These are phyloP conservation scores for Candida nitratophila DNA, from an alignment of 805 yeast species.

Conservation along the genomic window DNA sequence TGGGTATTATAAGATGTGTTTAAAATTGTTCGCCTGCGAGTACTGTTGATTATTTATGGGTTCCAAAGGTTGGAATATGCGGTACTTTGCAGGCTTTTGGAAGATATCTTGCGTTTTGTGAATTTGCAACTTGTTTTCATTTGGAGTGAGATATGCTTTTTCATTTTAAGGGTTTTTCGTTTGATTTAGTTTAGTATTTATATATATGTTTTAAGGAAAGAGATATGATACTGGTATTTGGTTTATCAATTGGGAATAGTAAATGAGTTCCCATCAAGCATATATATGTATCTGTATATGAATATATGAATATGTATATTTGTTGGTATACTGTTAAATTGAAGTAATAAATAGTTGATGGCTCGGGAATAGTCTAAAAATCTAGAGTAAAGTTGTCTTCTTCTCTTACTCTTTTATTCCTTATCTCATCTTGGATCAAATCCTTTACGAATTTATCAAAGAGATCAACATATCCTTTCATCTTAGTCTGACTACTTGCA, in stretches of 20 bases:
- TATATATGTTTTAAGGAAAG: no score
- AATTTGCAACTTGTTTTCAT: background rate
- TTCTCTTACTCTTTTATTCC: conserved; percentile 28
- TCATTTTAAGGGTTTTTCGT: conserved; percentile 9
- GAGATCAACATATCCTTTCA: conserved; percentile 44
- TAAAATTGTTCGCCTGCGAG: conserved; percentile 30
- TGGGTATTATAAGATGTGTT: conserved; percentile 10
- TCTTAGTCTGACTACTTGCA: conserved; percentile 3
- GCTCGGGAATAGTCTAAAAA: conserved; percentile 7
- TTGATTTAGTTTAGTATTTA: conserved; percentile 3
- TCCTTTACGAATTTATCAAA: conserved; percentile 58
- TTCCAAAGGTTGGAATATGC: conserved; percentile 3
- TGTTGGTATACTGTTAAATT: conserved; percentile 2
- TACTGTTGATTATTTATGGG: conserved; percentile 9
- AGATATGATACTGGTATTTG: no score
- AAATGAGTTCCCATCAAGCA: no score
- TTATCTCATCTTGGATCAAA: conserved; percentile 48
- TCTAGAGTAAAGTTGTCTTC: conserved; percentile 19
- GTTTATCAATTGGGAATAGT: conserved; percentile 8
- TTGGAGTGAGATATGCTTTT: background rate
- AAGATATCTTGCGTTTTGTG: background rate
- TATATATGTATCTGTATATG: no score
- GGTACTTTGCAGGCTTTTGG: conserved; percentile 24
- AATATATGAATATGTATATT: no score
- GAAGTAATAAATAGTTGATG: background rate